Percentiles rank a stretch among this genome's conserved stretches.
phyloP scores from a whole-genome alignment of 345 rosid genomes.

The Boechera stricta region DNA sequence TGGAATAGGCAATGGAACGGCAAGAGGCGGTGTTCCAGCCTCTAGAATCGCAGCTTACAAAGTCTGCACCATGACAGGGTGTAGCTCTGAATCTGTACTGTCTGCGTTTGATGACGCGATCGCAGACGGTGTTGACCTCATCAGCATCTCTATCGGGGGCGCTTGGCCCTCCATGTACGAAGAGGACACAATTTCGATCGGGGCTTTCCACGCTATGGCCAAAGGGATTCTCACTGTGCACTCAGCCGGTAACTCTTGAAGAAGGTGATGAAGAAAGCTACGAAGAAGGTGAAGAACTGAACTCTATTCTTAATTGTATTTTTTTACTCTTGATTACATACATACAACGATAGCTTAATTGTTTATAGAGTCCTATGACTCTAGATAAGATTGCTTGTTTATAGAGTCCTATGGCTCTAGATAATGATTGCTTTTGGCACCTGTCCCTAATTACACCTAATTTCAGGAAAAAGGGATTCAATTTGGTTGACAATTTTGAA shows the following conservation, averaged over 20 bases:
- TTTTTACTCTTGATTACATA: no score
- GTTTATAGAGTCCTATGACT: no score
- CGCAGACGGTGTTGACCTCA: slow-evolving; percentile 64
- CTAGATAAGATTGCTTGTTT: no score
- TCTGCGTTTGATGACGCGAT: slow-evolving; percentile 72
- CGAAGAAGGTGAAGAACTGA: no score
- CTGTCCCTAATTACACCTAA: no score
- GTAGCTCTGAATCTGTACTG: slow-evolving; percentile 10
- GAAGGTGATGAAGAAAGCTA: no score
- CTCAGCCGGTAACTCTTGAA: slow-evolving; percentile 58
- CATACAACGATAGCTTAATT: no score
- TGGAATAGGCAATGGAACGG: slow-evolving; percentile 55
- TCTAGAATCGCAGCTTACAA: slow-evolving; percentile 58
- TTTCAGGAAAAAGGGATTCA: no score
- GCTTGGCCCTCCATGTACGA: accelerated
- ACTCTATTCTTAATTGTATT: no score
- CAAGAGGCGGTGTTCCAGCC: slow-evolving; percentile 60
- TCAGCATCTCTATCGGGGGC: slow-evolving; percentile 44
- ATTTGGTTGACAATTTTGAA: no score
- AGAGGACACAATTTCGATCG: slow-evolving; percentile 42
- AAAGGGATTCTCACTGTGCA: slow-evolving; percentile 56
- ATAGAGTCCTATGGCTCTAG: no score
- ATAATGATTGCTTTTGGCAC: no score
- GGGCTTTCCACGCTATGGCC: slow-evolving; percentile 58
- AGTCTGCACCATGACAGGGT: slow-evolving; percentile 17